Evolutionary conservation across 257 asterid genomes (phyloP), one percentile per base, ranked within the genome.

Genomic region (Marsdenia floribunda): DNA sequence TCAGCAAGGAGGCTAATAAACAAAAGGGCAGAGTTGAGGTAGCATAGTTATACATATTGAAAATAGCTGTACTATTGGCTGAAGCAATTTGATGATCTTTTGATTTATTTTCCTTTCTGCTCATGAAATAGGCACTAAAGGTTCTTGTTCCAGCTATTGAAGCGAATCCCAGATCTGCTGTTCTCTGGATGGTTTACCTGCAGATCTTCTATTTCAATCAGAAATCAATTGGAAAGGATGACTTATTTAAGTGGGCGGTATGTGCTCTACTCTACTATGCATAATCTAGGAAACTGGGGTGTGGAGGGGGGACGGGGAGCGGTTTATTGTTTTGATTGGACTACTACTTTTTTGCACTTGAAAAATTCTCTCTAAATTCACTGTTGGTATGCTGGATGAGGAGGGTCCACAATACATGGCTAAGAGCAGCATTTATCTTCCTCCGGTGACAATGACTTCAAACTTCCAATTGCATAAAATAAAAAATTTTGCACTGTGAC

Each of bases 161-260:
- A 71, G 81, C 76, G 12, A 35, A 79, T 75, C 79, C 87, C 6
- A 75, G 79, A 5, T 83, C 87, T 53, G 59, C 73, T 53, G 74
- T 77, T 78, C 85, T 86, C 53, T 86, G 89, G 89, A 79, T 83
- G 68, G 80, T 77, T 66, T 83, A 83, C 78, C 79, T 86, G 77
- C 86, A 71, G 68, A 72, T 86, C 77, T 83, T 72, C 82, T 86
- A 86, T 61, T 77, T 84, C 84, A 81, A 78, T 77, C 84, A 83
- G 72, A 83, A 81, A 49, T 76, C 85, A 35, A 78, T 80, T 77
- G 85, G 79, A 18, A 77, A 75, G 82, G 85, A 83, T 42, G 87
- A 86, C 77, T 64, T 83, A 74, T 83, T 83, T 82, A 71, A 50
- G 65, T 77, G 6, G 68, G 84, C 89, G 80, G 89, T 86, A 86